Conservation (phyloP, 345 rosid genomes). For the Hibiscus mutabilis region DNA sequence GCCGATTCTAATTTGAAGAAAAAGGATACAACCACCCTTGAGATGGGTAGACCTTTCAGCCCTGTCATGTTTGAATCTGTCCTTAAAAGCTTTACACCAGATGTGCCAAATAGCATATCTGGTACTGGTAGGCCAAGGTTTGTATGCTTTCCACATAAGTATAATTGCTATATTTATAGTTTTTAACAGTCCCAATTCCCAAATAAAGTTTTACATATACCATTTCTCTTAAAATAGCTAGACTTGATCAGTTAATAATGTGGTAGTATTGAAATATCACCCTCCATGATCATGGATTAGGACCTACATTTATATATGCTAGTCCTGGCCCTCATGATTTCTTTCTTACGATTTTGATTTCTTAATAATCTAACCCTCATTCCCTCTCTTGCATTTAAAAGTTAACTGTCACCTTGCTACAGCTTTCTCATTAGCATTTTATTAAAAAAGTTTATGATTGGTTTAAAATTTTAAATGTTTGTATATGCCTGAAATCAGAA, state of each 20-base stretch:
- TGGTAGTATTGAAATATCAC: background rate
- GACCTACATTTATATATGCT: background rate
- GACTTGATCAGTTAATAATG: background rate
- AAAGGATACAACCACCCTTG: constrained; percentile 37
- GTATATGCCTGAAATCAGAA: background rate
- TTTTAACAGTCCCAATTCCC: too few species aligned
- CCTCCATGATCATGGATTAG: background rate
- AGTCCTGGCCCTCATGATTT: background rate
- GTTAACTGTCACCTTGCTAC: too few species aligned
- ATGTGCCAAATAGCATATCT: constrained; percentile 65
- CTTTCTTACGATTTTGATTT: background rate
- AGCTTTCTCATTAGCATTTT: too few species aligned
- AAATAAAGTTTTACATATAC: background rate
- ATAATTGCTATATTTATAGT: background rate
- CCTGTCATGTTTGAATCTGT: constrained; percentile 84
- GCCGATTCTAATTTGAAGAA: constrained; percentile 34
- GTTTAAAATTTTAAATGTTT: background rate
- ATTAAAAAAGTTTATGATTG: too few species aligned
- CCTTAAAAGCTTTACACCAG: constrained; percentile 75
- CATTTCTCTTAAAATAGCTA: background rate
- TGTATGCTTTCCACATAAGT: constrained; percentile 16
- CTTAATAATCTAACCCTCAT: too few species aligned
- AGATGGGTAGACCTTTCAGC: constrained; percentile 66
- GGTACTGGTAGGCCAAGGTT: constrained; percentile 86
- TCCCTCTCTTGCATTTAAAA: too few species aligned